A percentile compares a stretch with the other conserved stretches of the same genome.
These are phyloP conservation scores for Rhododendron ovatum DNA, from an alignment of 148 eudicot species.

Conservation along the genomic window DNA sequence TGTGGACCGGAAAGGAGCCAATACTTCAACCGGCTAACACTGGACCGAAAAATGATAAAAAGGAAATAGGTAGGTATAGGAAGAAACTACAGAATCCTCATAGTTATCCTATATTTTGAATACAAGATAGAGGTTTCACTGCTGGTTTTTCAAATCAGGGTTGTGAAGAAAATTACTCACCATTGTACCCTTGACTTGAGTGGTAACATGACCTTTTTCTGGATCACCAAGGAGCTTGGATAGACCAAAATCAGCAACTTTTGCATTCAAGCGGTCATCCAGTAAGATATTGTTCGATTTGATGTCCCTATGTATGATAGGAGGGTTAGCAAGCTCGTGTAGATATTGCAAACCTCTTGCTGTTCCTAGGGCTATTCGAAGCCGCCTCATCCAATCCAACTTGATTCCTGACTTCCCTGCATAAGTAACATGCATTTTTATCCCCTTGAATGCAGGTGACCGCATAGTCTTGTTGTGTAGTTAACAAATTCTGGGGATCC, in stretches of 20 bases:
- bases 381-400: conserved; percentile 51
- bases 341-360: conserved; percentile 55
- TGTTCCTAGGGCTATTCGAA: conserved; percentile 44
- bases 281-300: conserved; percentile 49
- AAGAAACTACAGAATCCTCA: background rate
- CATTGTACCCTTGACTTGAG: conserved; percentile 67
- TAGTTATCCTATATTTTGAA: background rate
- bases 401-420: conserved; percentile 46
- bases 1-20: background rate
- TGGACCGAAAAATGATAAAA: background rate
- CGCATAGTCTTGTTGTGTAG: background rate
- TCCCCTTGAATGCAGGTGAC: background rate
- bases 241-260: conserved; percentile 60
- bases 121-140: background rate
- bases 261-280: conserved; percentile 42
- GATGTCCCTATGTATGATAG: conserved; percentile 58
- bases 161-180: conserved; percentile 22
- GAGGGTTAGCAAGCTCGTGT: conserved; percentile 54
- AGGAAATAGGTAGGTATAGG: background rate
- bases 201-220: conserved; percentile 32
- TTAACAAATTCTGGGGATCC: background rate
- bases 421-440: background rate
- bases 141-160: background rate
- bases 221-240: conserved; percentile 32
- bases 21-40: background rate